Conservation (phyloP, 768 basidiomycete species). For the Rhizopogon roseolus region DNA sequence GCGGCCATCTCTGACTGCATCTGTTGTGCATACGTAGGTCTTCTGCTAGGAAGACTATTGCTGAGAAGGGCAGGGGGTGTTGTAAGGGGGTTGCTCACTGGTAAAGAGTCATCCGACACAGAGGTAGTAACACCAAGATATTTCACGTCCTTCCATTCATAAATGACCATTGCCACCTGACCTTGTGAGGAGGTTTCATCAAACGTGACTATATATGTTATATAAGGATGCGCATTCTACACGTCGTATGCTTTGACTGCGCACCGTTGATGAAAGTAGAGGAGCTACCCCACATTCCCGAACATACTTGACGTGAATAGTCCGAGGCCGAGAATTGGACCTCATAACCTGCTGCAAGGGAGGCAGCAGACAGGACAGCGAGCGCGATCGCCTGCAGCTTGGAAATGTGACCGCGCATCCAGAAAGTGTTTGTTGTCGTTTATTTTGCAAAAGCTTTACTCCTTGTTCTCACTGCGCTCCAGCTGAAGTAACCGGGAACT, state of each 20-base stretch:
- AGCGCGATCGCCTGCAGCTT: slow-evolving; percentile 10
- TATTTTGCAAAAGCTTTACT: slow-evolving; percentile 15
- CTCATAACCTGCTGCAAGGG: slow-evolving; percentile 47
- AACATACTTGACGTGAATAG: slow-evolving; percentile 86
- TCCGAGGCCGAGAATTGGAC: slow-evolving; percentile 71
- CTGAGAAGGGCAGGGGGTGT: not conserved
- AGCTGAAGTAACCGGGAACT: not conserved
- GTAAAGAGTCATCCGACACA: slow-evolving; percentile 45
- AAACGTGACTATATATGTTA: slow-evolving; percentile 60
- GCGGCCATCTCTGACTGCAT: slow-evolving; percentile 63
- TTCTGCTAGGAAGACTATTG: slow-evolving; percentile 52
- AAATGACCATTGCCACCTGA: slow-evolving; percentile 90
- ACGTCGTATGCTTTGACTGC: slow-evolving; percentile 3
- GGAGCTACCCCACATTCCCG: slow-evolving; percentile 86
- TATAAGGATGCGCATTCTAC: slow-evolving; percentile 1
- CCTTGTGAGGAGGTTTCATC: slow-evolving; percentile 64
- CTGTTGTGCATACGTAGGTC: slow-evolving; percentile 90
- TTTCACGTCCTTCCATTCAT: slow-evolving; percentile 87
- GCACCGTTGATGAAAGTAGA: slow-evolving; percentile 82
- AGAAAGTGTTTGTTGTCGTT: slow-evolving; percentile 22
- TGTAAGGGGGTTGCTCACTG: slow-evolving; percentile 46
- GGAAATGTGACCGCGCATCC: slow-evolving; percentile 19
- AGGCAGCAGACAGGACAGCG: slow-evolving; percentile 26
- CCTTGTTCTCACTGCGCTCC: not conserved
- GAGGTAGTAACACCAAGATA: slow-evolving; percentile 77